Evolutionary conservation across 345 rosid genomes (phyloP).

Genomic region (Barbarea vulgaris): DNA sequence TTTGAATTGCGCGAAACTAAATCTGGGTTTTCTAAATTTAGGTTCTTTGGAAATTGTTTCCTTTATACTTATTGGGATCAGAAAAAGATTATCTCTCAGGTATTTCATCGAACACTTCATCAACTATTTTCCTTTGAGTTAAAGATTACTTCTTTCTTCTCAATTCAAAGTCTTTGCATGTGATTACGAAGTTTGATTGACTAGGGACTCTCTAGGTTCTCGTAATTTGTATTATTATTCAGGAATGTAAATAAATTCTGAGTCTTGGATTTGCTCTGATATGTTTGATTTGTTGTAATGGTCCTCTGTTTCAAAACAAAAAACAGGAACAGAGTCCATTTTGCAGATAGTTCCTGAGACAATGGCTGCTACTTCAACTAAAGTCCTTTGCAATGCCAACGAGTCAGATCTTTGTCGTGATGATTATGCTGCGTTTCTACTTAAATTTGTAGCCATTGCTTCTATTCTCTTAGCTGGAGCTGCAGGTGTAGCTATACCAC

Average conservation of each 20-base stretch:
- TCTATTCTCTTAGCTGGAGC: slow-evolving; percentile 74
- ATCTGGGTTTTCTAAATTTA: slow-evolving; percentile 1
- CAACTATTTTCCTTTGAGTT: not conserved
- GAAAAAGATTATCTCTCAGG: slow-evolving; percentile 46
- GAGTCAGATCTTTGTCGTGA: slow-evolving; percentile 64
- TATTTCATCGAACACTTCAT: slow-evolving; percentile 28
- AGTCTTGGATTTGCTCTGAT: not conserved
- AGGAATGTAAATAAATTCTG: not conserved
- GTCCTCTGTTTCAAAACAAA: not conserved
- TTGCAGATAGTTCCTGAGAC: slow-evolving; percentile 35
- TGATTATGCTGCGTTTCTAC: slow-evolving; percentile 57
- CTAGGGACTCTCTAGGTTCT: not conserved
- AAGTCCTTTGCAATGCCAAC: slow-evolving; percentile 41
- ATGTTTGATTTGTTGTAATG: not conserved
- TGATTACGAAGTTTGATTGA: not conserved
- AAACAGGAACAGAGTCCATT: slow-evolving; percentile 43
- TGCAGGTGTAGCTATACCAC: slow-evolving; percentile 71
- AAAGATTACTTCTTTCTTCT: not conserved
- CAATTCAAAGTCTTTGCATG: slow-evolving; percentile 3
- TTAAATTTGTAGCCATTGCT: slow-evolving; percentile 76
- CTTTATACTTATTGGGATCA: slow-evolving; percentile 39
- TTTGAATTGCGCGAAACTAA: not conserved
- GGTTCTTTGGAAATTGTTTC: slow-evolving; percentile 48
- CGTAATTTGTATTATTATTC: not conserved
- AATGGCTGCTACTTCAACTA: slow-evolving; percentile 37